Evolutionary conservation across 306 rosid genomes (phyloP).

Genomic region (Styphnolobium japonicum): DNA sequence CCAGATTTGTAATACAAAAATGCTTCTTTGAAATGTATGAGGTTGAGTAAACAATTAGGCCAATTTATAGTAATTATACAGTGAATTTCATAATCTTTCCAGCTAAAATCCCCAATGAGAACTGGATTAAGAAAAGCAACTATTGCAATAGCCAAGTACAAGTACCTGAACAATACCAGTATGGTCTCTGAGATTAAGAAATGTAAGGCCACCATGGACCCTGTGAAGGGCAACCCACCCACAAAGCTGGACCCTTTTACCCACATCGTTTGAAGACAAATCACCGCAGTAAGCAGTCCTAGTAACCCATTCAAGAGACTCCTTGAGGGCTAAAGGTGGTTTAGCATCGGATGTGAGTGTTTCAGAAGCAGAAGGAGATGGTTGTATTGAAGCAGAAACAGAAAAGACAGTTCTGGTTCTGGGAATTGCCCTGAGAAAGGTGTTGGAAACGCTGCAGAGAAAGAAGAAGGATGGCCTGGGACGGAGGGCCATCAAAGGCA

Average conservation of each 20-base stretch:
- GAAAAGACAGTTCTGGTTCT: conserved; percentile 29
- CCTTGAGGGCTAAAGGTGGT: conserved; percentile 25
- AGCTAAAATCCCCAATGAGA: neutral
- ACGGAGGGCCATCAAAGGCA: conserved; percentile 61
- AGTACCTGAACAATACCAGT: conserved; percentile 80
- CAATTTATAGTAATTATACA: neutral
- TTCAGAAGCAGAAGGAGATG: conserved; percentile 40
- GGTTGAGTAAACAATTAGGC: neutral
- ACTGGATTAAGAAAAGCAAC: neutral
- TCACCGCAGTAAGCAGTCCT: conserved; percentile 67
- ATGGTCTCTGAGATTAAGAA: conserved; percentile 81
- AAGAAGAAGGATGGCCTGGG: conserved; percentile 38
- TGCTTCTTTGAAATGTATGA: neutral
- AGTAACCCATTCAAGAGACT: conserved; percentile 69
- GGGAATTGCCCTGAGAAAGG: conserved; percentile 24
- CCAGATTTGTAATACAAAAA: neutral
- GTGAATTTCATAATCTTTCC: neutral
- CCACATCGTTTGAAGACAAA: conserved; percentile 53
- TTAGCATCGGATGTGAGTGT: conserved; percentile 37
- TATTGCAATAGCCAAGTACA: neutral
- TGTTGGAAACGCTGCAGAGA: conserved; percentile 27
- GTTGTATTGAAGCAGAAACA: conserved; percentile 33
- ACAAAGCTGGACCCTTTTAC: conserved; percentile 68
- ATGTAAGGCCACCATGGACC: conserved; percentile 84
- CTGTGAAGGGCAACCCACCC: conserved; percentile 98